Evolutionary conservation across 1,284 basidiomycete species (phyloP).

Genomic region (Ceratobasidium sp.): DNA sequence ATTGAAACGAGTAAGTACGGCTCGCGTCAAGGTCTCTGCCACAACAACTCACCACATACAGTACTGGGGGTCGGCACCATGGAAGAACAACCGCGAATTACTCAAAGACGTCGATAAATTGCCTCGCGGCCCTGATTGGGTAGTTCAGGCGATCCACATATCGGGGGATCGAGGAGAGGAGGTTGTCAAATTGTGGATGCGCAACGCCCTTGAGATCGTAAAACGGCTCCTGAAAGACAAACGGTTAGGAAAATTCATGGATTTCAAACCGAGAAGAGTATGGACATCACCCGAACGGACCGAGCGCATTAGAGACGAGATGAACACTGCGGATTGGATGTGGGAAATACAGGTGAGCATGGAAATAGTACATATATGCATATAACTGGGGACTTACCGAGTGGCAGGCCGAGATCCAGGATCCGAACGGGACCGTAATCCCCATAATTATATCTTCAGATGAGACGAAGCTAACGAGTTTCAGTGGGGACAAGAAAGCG

Average conservation of each 20-base stretch:
- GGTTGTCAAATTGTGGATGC: slow-evolving; percentile 54
- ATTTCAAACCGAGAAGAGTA: not conserved
- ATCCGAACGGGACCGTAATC: slow-evolving; percentile 22
- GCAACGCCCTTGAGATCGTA: slow-evolving; percentile 55
- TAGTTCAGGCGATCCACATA: slow-evolving; percentile 35
- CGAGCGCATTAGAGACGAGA: slow-evolving; percentile 18
- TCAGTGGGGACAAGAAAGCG: slow-evolving; percentile 43
- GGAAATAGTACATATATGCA: too few relatives aligned
- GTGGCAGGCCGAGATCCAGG: not conserved
- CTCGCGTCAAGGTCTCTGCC: not conserved
- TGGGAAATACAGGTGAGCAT: slow-evolving; percentile 41
- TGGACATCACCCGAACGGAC: not conserved
- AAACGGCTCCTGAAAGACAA: slow-evolving; percentile 52
- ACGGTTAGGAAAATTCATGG: slow-evolving; percentile 12
- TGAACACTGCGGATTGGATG: slow-evolving; percentile 34
- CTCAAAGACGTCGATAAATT: slow-evolving; percentile 16
- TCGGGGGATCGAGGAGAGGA: slow-evolving; percentile 47
- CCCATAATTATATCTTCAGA: slow-evolving; percentile 43
- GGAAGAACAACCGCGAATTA: slow-evolving; percentile 7
- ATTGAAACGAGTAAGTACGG: slow-evolving; percentile 9
- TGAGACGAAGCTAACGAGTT: slow-evolving; percentile 42
- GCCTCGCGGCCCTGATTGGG: slow-evolving; percentile 7
- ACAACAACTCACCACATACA: not conserved
- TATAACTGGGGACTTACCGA: too few relatives aligned
- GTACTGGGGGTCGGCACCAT: not conserved